phyloP scores from a whole-genome alignment of 345 rosid species.

The Salix dunnii region DNA sequence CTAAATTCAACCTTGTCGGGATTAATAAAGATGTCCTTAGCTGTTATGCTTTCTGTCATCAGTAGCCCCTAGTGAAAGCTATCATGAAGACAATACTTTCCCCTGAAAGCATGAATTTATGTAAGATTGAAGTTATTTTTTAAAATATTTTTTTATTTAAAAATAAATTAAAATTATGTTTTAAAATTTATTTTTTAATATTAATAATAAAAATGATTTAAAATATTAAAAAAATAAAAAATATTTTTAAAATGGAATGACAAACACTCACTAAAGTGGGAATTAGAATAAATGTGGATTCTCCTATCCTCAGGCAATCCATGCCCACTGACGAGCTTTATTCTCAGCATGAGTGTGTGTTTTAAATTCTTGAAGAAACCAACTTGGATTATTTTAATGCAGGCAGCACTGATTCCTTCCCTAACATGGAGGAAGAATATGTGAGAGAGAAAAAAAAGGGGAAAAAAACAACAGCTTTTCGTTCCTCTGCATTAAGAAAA shows the following conservation, averaged over 20 bases:
- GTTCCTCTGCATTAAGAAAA: slow-evolving; percentile 3
- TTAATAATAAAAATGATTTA: no score
- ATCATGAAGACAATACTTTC: neutral
- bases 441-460: neutral
- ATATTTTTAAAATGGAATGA: no score
- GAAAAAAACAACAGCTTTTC: neutral
- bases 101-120: neutral
- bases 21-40: neutral
- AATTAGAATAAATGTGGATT: neutral
- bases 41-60: no score
- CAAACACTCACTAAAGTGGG: no score
- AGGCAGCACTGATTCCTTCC: neutral
- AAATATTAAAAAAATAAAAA: no score
- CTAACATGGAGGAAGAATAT: neutral
- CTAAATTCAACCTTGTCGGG: no score
- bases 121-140: no score
- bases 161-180: no score
- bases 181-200: no score
- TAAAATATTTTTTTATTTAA: rapidly evolving
- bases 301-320: neutral
- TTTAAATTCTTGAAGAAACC: neutral
- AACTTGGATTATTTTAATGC: neutral
- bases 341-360: neutral
- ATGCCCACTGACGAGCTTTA: no score
- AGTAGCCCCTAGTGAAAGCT: neutral